Percentiles rank a stretch among this genome's conserved stretches.
These are phyloP conservation scores for Kalmanozyma brasiliensis DNA, from an alignment of 1,284 basidiomycete species.

Conservation along the genomic window DNA sequence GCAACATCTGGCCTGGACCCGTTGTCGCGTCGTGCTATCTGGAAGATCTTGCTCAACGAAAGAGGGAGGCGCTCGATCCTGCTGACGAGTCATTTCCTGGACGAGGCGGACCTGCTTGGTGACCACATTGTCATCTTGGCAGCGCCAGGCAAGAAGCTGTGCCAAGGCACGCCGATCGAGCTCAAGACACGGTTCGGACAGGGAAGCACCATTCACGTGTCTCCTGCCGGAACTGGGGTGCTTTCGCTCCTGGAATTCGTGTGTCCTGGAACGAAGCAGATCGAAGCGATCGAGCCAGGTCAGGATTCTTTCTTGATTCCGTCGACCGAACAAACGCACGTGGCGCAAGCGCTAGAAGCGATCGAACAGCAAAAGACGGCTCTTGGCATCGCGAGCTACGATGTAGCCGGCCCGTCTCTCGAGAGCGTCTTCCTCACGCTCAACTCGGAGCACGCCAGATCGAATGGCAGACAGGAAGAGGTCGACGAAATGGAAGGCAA, in stretches of 20 bases:
- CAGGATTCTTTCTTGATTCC: slow-evolving; percentile 68
- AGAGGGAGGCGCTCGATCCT: slow-evolving; percentile 76
- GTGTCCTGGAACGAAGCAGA: slow-evolving; percentile 68
- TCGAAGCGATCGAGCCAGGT: slow-evolving; percentile 16
- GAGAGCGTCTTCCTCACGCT: slow-evolving; percentile 82
- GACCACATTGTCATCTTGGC: slow-evolving; percentile 80
- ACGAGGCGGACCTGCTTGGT: slow-evolving; percentile 81
- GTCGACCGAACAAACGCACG: slow-evolving; percentile 63
- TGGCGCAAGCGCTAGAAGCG: slow-evolving; percentile 73
- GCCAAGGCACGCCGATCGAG: slow-evolving; percentile 77
- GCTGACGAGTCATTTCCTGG: slow-evolving; percentile 79
- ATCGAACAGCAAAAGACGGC: slow-evolving; percentile 71
- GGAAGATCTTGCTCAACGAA: slow-evolving; percentile 76
- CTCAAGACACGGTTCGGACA: slow-evolving; percentile 79
- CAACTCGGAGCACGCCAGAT: slow-evolving; percentile 70
- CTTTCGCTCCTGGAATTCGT: slow-evolving; percentile 13
- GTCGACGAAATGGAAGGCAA: slow-evolving; percentile 44
- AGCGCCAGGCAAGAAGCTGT: slow-evolving; percentile 79
- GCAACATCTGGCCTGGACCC: slow-evolving; percentile 84
- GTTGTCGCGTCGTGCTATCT: slow-evolving; percentile 78
- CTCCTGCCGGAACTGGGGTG: slow-evolving; percentile 12
- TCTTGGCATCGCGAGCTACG: slow-evolving; percentile 73
- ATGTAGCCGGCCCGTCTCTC: slow-evolving; percentile 78
- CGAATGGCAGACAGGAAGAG: slow-evolving; percentile 33
- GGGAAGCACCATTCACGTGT: slow-evolving; percentile 74